Conservation (phyloP, 2,329 filamentous ascomycete species). For the Verticillium albo-atrum region DNA sequence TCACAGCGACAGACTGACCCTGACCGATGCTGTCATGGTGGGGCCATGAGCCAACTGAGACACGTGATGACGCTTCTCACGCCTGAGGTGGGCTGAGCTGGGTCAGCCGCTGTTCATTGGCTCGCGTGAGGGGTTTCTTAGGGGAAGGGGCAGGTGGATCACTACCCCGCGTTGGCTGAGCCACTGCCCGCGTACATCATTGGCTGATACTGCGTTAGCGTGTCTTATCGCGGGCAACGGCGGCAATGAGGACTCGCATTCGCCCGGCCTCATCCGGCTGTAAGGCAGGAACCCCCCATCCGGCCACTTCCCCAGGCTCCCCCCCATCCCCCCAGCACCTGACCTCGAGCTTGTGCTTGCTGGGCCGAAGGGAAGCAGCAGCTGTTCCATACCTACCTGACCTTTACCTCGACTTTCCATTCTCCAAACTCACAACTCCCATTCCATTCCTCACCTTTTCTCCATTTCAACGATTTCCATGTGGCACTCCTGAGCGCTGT, state of each 20-base stretch:
- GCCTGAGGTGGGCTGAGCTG: background rate
- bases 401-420: background rate
- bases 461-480: background rate
- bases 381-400: background rate
- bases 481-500: background rate
- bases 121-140: background rate
- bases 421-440: background rate
- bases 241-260: background rate
- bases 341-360: background rate
- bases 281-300: background rate
- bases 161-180: conserved; percentile 1
- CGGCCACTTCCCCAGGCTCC: background rate
- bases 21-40: conserved; percentile 4
- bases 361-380: background rate
- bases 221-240: background rate
- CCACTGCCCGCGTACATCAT: background rate
- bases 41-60: background rate
- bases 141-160: background rate
- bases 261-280: background rate
- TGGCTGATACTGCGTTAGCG: background rate
- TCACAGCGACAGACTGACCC: background rate
- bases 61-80: conserved; percentile 20
- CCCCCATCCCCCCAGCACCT: background rate
- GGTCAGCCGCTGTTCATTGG: background rate
- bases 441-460: background rate